Evolutionary conservation across 2,329 filamentous ascomycete genomes (phyloP).

Genomic region (Lasiodiplodia theobromae): DNA sequence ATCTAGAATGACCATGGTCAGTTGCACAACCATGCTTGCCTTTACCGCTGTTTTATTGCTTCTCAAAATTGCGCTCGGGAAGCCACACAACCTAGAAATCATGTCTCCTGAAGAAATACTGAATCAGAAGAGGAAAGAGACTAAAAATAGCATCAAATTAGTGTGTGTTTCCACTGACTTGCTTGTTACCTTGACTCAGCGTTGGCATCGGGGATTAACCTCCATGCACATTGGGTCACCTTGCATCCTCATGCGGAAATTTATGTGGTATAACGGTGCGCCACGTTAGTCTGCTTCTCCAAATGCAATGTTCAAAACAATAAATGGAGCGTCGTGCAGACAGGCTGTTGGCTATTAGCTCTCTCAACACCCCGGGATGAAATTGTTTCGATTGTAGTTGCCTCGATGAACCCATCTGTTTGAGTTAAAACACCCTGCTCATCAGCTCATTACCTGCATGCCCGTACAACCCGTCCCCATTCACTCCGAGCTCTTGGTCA

Average conservation of each 20-base stretch:
- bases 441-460: background rate
- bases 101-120: background rate
- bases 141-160: background rate
- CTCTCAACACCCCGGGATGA: background rate
- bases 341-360: background rate
- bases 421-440: too few species aligned
- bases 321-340: background rate
- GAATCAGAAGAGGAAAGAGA: background rate
- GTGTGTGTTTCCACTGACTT: background rate
- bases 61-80: background rate
- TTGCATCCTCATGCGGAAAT: too few species aligned
- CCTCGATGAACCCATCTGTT: slow-evolving; percentile 12
- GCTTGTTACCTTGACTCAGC: background rate
- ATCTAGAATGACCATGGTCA: background rate
- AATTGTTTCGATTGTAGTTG: background rate
- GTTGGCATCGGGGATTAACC: too few species aligned
- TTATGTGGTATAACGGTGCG: too few species aligned
- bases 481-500: slow-evolving; percentile 32
- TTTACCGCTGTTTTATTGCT: background rate
- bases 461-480: background rate
- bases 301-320: background rate
- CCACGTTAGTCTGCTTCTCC: too few species aligned
- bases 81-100: background rate
- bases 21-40: background rate
- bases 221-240: too few species aligned